These are phyloP conservation scores for Neurospora discreta DNA, from an alignment of 495 filamentous ascomycete genomes.

Conservation along the genomic window DNA sequence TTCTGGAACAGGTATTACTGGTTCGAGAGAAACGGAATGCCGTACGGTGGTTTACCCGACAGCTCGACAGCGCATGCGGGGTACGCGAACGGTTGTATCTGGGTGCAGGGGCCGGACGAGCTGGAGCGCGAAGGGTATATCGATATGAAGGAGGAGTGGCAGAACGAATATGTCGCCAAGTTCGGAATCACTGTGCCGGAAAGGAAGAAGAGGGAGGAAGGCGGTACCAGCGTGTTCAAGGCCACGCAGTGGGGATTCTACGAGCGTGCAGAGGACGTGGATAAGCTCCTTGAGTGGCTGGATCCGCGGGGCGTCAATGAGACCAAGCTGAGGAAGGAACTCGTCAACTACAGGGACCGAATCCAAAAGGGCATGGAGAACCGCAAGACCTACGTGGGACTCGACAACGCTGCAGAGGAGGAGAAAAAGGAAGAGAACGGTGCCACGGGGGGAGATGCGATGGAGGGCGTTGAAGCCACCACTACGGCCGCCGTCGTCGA, in stretches of 20 bases:
- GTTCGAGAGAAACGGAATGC: conserved; percentile 99
- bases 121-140: conserved; percentile 76
- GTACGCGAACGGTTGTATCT: conserved; percentile 90
- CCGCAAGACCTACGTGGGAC: conserved; percentile 57
- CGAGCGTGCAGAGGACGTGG: conserved; percentile 65
- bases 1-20: conserved; percentile 99
- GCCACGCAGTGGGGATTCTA: conserved; percentile 87
- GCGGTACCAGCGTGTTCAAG: conserved; percentile 60
- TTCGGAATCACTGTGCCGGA: conserved; percentile 74
- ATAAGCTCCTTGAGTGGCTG: conserved; percentile 75
- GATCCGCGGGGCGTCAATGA: conserved; percentile 78
- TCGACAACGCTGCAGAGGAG: conserved; percentile 25
- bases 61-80: conserved; percentile 78
- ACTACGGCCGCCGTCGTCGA: not conserved
- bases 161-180: conserved; percentile 49
- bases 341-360: conserved; percentile 61
- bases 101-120: conserved; percentile 92
- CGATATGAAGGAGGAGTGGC: conserved; percentile 53
- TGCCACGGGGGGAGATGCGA: conserved; percentile 1
- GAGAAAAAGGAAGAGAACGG: conserved; percentile 42
- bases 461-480: conserved; percentile 7
- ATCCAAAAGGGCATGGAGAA: conserved; percentile 73
- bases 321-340: conserved; percentile 72
- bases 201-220: conserved; percentile 80
- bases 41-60: conserved; percentile 74